Evolutionary conservation across 495 filamentous ascomycete species (phyloP).

Genomic region (Hyaloscypha finlandica): DNA sequence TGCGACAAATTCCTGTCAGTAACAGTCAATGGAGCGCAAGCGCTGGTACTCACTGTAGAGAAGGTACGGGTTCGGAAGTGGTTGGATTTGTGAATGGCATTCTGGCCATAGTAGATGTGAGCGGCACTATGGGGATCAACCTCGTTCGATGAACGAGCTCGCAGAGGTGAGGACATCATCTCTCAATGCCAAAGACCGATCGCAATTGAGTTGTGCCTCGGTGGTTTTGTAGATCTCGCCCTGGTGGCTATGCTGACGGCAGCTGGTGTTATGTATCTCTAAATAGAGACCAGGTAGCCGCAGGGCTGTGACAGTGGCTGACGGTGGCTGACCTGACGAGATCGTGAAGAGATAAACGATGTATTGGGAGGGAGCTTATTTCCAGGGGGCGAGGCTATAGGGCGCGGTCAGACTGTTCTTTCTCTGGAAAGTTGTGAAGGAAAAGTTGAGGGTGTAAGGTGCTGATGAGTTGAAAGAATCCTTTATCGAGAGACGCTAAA

Average conservation of each 20-base stretch:
- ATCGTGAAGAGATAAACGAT: neutral
- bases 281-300: neutral
- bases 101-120: conserved; percentile 47
- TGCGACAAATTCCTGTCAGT: conserved; percentile 12
- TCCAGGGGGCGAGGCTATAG: neutral
- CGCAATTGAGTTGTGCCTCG: neutral
- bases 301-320: neutral
- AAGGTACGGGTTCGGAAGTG: conserved; percentile 44
- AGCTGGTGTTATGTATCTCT: neutral
- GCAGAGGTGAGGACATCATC: conserved; percentile 16
- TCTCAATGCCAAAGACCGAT: neutral
- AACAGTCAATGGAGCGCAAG: neutral
- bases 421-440: neutral
- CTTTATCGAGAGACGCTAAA: conserved; percentile 3
- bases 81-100: conserved; percentile 36
- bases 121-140: conserved; percentile 46
- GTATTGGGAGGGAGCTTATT: neutral
- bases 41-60: conserved; percentile 40
- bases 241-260: neutral
- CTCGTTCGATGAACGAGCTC: conserved; percentile 30
- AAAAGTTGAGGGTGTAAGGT: neutral
- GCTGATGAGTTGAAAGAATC: neutral
- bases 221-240: neutral
- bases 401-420: neutral
- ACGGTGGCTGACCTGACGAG: neutral